Base-by-base conservation (phyloP, 768 basidiomycete species). In the Trichaptum fuscoviolaceum region DNA sequence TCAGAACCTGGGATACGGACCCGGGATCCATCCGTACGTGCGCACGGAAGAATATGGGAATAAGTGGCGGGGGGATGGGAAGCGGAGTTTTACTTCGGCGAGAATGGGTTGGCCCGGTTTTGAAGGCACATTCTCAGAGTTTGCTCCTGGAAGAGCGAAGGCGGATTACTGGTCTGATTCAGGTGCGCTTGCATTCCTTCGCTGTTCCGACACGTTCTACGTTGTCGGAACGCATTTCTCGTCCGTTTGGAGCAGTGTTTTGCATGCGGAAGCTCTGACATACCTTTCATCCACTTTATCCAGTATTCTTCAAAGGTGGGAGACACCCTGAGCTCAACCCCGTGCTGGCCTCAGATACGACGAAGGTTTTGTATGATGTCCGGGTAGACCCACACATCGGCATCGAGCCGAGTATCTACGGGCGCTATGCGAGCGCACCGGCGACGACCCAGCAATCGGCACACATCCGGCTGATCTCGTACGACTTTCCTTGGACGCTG, bases 401-500 rank as follows among this genome's bases (percentile, higher is more conserved):
- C 7, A 83, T 86, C 66, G 66, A 79, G 35, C 70, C 80, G 9
- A 75, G 80, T 34, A 81, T 77, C 1, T 85, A 80, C 75, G 75
- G 79, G 60, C 71, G 78, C 7, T 73, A 79, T 63, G 76, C 78
- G 0, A 68, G 71, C 58, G 68, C 77, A 20, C 75, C 74, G 58
- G 85, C 82, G 20, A 1, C 75, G 81, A 26, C 72, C 76, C 24
- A 73, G 27, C 68, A 74, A 1, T 69, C 73, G 8, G 0, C 67
- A 0, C 70, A 75, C 3, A 68, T 88, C 67, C 84, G 84, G 12
- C 77, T 91, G 60, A 78, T 89, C 67, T 88, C 82, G 20, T 84
- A 84, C 64, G 74, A 81, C 2, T 89, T 90, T 74, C 89, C 89
- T 0, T 90, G 89, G 89, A 71, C 81, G 7, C 81, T 89, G 69